These are phyloP conservation scores for Ruellia speciosa DNA, from an alignment of 305 asterid genomes.

Conservation along the genomic window DNA sequence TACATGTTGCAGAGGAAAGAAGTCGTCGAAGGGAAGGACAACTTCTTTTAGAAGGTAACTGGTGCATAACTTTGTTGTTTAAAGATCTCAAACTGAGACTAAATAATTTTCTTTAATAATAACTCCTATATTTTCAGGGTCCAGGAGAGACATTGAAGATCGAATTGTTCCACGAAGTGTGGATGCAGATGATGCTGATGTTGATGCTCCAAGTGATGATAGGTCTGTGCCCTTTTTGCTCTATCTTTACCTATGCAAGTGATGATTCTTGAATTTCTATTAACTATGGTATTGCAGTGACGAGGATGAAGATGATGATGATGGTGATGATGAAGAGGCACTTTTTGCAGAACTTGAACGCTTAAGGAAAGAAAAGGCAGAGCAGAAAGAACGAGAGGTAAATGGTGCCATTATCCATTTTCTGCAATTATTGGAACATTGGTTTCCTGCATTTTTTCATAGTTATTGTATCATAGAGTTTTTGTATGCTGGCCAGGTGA, in stretches of 20 bases:
- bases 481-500: too few relatives aligned
- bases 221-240: constrained; percentile 26
- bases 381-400: constrained; percentile 74
- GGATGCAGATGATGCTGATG: constrained; percentile 84
- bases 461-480: too few relatives aligned
- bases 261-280: neutral
- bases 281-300: constrained; percentile 27
- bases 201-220: constrained; percentile 50
- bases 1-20: constrained; percentile 39
- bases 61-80: constrained; percentile 8
- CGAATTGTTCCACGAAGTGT: constrained; percentile 65
- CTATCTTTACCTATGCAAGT: neutral
- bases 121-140: constrained; percentile 36
- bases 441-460: neutral
- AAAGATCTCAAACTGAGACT: neutral
- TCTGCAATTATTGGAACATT: neutral
- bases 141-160: constrained; percentile 64
- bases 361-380: constrained; percentile 79
- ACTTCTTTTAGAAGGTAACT: constrained; percentile 76
- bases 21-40: constrained; percentile 55
- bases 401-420: constrained; percentile 5
- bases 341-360: constrained; percentile 89
- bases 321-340: constrained; percentile 87
- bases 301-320: constrained; percentile 65
- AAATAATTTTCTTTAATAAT: neutral